These are phyloP conservation scores for Daedaleopsis nitida DNA, from an alignment of 768 basidiomycete species.

Conservation along the genomic window DNA sequence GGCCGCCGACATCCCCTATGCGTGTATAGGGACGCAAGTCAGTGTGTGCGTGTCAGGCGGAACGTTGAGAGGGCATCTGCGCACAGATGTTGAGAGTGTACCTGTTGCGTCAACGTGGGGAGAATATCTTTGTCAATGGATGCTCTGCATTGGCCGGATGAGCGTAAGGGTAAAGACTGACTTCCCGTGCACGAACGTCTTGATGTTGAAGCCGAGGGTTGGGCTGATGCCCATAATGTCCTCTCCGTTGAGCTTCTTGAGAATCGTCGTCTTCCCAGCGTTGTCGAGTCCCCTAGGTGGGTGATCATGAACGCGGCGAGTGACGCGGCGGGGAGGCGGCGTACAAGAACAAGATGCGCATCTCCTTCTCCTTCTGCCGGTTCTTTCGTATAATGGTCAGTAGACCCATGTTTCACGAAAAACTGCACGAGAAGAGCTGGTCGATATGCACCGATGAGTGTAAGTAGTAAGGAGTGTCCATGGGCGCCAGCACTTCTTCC, in stretches of 20 bases:
- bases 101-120: slow-evolving; percentile 37
- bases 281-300: slow-evolving; percentile 89
- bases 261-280: slow-evolving; percentile 97
- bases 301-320: not conserved
- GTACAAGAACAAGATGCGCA: slow-evolving; percentile 93
- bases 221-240: slow-evolving; percentile 88
- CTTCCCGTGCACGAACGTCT: slow-evolving; percentile 91
- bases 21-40: too few species aligned
- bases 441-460: too few species aligned
- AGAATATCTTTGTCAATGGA: not conserved
- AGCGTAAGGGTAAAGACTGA: slow-evolving; percentile 38
- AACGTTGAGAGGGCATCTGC: slow-evolving; percentile 24
- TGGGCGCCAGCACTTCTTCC: too few species aligned
- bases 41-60: not conserved
- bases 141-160: too few species aligned
- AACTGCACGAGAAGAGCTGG: too few species aligned
- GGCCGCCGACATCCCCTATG: slow-evolving; percentile 97
- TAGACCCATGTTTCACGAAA: slow-evolving; percentile 61
- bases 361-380: slow-evolving; percentile 92
- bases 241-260: slow-evolving; percentile 93
- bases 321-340: slow-evolving; percentile 19
- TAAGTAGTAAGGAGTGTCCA: too few species aligned
- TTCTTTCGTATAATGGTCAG: slow-evolving; percentile 98
- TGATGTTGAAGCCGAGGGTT: slow-evolving; percentile 98
- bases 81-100: slow-evolving; percentile 82